Base-by-base conservation (phyloP, 805 yeast species). In the Cyberlindnera petersonii region DNA sequence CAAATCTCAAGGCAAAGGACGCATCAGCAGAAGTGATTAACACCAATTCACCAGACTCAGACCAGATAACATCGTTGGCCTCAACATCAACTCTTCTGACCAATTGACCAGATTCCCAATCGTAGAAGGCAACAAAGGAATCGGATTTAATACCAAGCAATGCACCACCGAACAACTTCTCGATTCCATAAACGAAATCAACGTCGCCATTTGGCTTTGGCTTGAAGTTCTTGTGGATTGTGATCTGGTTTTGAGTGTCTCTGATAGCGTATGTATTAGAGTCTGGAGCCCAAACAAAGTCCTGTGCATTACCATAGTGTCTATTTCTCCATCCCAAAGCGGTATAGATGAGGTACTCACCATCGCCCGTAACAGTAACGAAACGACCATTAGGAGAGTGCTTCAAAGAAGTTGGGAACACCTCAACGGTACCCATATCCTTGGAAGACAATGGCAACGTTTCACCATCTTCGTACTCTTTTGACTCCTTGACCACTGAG, bases 361-460 rank as follows among this genome's bases (percentile, higher is more conserved):
- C 97, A 65, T 93, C 98, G 58, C 99, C 99, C 32, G 91, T 83
- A 35, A 93, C 96, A 20, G 98, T 84, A 27, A 89, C 97, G 60
- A 85, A 93, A 63, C 96, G 79, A 48, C 99, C 99, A 60, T 93
- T 93, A 47, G 98, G 97, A 31, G 98, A 91, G 64, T 93, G 98
- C 35, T 73, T 68, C 56, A 93, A 72, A 44, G 84, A 74, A 46
- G 85, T 83, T 37, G 98, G 98, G 71, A 81, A 93, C 32, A 91
- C 77, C 64, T 93, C 98, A 37, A 91, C 86, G 18, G 86, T 70
- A n/a, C 98, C 98, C 45, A 93, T 70, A 56, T 93, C 98, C 65
- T 89, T 89, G 40, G 83, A 82, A 48, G 83, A 80, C 50, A 93
- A 66, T 4, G 86, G 72, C 45, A 93, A 64, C 4, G 75, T 64